These are phyloP conservation scores for Globisporangium recalcitrans DNA, from an alignment of 352 stramenopile species.

Conservation along the genomic window DNA sequence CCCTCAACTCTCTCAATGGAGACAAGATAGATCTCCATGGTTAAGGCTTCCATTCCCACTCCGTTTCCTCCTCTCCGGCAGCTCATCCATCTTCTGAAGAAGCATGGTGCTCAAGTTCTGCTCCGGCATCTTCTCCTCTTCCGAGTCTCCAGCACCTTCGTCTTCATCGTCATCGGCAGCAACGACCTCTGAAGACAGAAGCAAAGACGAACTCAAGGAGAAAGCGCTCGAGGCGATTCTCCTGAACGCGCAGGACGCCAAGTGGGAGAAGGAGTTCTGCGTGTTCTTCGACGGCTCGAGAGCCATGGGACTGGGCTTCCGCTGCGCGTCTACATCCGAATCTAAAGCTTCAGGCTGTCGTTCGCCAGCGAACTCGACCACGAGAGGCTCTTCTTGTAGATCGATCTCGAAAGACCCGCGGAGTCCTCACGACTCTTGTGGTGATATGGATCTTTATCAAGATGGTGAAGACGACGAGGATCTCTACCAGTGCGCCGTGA, in stretches of 20 bases:
- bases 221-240: constrained; percentile 9
- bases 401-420: background rate
- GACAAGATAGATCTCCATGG: no score
- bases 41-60: background rate
- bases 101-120: constrained; percentile 56
- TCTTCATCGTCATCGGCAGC: background rate
- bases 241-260: constrained; percentile 15
- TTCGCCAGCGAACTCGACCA: background rate
- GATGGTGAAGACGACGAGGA: background rate
- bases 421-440: background rate
- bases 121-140: constrained; percentile 20
- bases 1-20: no score
- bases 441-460: background rate
- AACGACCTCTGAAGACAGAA: background rate
- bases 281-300: constrained; percentile 50
- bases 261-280: constrained; percentile 55
- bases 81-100: background rate
- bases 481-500: constrained; percentile 40
- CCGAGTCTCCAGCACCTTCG: background rate
- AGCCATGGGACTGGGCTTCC: constrained; percentile 47
- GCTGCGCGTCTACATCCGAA: constrained; percentile 1
- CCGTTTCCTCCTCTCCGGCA: background rate
- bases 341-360: background rate
- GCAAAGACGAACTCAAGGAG: constrained; percentile 21
- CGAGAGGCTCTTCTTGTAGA: background rate